Percentiles rank a stretch among this genome's conserved stretches.
phyloP scores from a whole-genome alignment of 768 basidiomycete genomes.

The Boletus sp. region DNA sequence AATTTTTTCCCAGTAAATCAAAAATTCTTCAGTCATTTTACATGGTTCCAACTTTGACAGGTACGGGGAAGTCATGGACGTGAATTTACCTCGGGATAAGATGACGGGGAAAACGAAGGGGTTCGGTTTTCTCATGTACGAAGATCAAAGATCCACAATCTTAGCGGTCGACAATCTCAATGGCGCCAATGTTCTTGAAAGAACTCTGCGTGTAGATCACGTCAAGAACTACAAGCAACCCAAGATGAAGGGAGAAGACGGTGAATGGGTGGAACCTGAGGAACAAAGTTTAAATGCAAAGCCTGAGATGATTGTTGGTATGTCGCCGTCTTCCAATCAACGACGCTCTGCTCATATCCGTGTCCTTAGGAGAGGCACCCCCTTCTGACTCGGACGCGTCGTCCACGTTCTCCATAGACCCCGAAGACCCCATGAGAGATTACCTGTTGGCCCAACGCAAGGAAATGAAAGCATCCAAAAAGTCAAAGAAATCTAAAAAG shows the following conservation, averaged over 20 bases:
- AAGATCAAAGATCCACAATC: conserved; percentile 94
- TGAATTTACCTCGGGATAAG: conserved; percentile 94
- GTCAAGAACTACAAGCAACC: conserved; percentile 91
- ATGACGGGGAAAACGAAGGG: conserved; percentile 87
- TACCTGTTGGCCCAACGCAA: conserved; percentile 76
- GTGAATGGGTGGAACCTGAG: conserved; percentile 84
- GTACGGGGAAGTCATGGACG: conserved; percentile 95
- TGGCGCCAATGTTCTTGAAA: conserved; percentile 83
- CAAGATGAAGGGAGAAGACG: conserved; percentile 72
- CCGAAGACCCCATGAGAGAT: conserved; percentile 97
- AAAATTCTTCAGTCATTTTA: neutral
- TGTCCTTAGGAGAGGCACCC: conserved; percentile 44
- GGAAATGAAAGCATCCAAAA: conserved; percentile 65
- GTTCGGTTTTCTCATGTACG: conserved; percentile 98
- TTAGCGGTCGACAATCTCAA: conserved; percentile 99
- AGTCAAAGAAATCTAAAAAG: conserved; percentile 61
- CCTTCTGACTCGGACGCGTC: conserved; percentile 67
- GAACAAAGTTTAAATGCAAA: conserved; percentile 86
- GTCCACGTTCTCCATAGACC: conserved; percentile 73
- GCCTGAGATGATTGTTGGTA: conserved; percentile 69
- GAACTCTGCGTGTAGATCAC: conserved; percentile 89
- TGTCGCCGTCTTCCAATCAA: conserved; percentile 14
- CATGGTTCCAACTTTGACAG: conserved; percentile 39
- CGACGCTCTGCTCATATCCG: conserved; percentile 1
- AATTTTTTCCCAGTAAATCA: conserved; percentile 92